Evolutionary conservation across 1,284 basidiomycete species (phyloP).

Genomic region (Xerocomus minutiporus): DNA sequence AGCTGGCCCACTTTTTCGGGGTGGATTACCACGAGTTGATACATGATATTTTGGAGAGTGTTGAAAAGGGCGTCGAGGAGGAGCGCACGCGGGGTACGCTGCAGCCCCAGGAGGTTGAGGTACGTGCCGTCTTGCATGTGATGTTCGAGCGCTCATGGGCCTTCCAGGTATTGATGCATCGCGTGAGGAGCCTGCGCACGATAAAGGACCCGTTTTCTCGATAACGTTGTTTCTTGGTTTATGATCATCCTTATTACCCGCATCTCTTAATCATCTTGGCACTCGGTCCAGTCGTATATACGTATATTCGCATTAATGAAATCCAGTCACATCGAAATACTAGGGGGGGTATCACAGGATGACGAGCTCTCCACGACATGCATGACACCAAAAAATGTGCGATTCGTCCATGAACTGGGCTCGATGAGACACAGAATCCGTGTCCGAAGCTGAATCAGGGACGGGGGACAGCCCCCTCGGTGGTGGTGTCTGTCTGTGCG

Average conservation of each 20-base stretch:
- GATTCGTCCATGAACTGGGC: slow-evolving; percentile 77
- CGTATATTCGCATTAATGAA: slow-evolving; percentile 24
- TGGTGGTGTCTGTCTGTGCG: slow-evolving; percentile 33
- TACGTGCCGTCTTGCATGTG: slow-evolving; percentile 32
- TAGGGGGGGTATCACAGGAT: slow-evolving; percentile 48
- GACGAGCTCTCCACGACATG: slow-evolving; percentile 74
- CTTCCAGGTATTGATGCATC: slow-evolving; percentile 55
- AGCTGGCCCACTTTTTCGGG: slow-evolving; percentile 78
- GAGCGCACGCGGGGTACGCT: slow-evolving; percentile 60
- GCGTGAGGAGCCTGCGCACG: slow-evolving; percentile 54
- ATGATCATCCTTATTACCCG: not conserved
- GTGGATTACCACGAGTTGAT: slow-evolving; percentile 75
- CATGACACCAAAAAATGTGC: slow-evolving; percentile 81
- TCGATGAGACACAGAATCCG: slow-evolving; percentile 32
- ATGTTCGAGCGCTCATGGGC: not conserved
- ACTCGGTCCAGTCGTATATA: slow-evolving; percentile 8
- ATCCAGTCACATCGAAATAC: slow-evolving; percentile 12
- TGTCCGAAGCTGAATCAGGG: slow-evolving; percentile 22
- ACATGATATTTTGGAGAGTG: slow-evolving; percentile 69
- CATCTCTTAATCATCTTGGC: slow-evolving; percentile 6
- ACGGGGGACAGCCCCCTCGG: slow-evolving; percentile 55
- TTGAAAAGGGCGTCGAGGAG: slow-evolving; percentile 69
- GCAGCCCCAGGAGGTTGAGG: slow-evolving; percentile 64
- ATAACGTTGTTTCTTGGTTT: slow-evolving; percentile 11
- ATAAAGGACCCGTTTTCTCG: slow-evolving; percentile 42